Conservation (phyloP, 164 flowering plant genomes). For the Vitis labrusca region DNA sequence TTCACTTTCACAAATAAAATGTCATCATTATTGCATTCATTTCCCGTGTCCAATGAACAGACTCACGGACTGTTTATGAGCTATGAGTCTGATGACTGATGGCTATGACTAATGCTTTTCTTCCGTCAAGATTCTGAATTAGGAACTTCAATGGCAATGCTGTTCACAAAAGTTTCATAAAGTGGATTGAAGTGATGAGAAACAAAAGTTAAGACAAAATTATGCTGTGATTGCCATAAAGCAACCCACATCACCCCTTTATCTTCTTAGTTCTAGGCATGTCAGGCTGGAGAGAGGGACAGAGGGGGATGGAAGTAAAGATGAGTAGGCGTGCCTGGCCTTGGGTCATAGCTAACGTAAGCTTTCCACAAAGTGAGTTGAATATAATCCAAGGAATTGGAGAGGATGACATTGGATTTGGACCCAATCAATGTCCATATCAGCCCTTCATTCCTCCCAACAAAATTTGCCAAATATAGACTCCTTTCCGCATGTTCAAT, state of each 20-base stretch:
- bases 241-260: neutral
- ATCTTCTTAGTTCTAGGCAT: neutral
- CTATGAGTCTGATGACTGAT: no score
- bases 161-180: slow-evolving; percentile 3
- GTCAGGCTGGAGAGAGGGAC: neutral
- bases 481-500: no score
- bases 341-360: neutral
- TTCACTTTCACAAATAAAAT: no score
- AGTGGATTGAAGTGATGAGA: slow-evolving; percentile 1
- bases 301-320: neutral
- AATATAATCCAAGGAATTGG: no score
- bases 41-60: no score
- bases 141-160: neutral
- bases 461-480: no score
- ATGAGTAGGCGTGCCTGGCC: neutral
- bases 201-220: neutral
- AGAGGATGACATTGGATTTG: no score
- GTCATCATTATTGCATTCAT: no score
- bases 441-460: no score
- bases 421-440: no score
- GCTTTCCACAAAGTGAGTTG: neutral
- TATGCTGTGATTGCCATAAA: neutral
- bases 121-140: neutral
- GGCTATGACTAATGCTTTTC: no score
- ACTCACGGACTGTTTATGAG: no score